phyloP scores from a whole-genome alignment of 2,329 filamentous ascomycete species.

The Fusarium xylarioides region DNA sequence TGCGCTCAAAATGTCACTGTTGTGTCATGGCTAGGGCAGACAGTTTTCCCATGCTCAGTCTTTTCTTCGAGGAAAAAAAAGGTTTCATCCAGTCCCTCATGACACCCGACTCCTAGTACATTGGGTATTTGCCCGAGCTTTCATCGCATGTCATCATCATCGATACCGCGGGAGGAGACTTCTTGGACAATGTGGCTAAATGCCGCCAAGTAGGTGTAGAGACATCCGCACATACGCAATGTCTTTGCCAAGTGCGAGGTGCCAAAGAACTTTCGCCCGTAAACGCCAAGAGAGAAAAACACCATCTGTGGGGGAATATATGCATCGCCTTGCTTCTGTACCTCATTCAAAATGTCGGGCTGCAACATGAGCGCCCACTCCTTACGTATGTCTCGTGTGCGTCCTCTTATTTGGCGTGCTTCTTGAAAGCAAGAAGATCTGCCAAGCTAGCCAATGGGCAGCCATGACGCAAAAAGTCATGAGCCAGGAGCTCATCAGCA shows the following conservation, averaged over 20 bases:
- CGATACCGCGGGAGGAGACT: slow-evolving; percentile 20
- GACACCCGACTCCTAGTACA: slow-evolving; percentile 18
- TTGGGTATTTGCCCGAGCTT: slow-evolving; percentile 32
- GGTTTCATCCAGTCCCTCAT: slow-evolving; percentile 14
- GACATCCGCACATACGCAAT: slow-evolving; percentile 3
- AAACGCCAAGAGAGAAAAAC: slow-evolving; percentile 43
- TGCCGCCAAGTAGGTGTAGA: slow-evolving; percentile 14
- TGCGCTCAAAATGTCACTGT: slow-evolving; percentile 30
- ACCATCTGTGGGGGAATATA: slow-evolving; percentile 42
- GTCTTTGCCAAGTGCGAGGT: slow-evolving; percentile 34
- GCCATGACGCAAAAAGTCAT: slow-evolving; percentile 94
- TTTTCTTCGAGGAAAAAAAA: slow-evolving; percentile 17
- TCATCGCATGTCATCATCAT: slow-evolving; percentile 41
- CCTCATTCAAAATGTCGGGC: slow-evolving; percentile 37
- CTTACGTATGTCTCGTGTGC: slow-evolving; percentile 26
- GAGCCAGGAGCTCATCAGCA: slow-evolving; percentile 85
- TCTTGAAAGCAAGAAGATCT: slow-evolving; percentile 88
- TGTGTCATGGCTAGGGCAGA: slow-evolving; percentile 10
- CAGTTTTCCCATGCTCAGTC: slow-evolving; percentile 5
- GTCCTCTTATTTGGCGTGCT: slow-evolving; percentile 67
- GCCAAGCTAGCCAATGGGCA: slow-evolving; percentile 85
- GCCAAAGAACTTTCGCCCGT: slow-evolving; percentile 38
- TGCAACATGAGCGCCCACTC: slow-evolving; percentile 29
- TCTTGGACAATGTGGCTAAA: slow-evolving; percentile 16
- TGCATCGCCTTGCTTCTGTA: slow-evolving; percentile 40